Evolutionary conservation across 106 monocot genomes (phyloP).

Genomic region (Hemerocallis citrina): DNA sequence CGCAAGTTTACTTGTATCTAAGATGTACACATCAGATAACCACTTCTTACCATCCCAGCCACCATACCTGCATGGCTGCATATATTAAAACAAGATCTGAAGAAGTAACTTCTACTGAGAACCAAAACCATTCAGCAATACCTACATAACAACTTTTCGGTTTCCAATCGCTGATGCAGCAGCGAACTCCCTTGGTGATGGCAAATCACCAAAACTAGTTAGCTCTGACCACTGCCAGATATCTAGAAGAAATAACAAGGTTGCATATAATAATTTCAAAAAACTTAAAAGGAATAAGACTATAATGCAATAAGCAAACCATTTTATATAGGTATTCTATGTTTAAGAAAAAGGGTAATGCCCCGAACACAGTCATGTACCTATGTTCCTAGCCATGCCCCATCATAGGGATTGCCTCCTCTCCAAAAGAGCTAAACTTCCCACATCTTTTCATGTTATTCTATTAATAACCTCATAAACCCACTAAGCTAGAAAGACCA

Average conservation of each 20-base stretch:
- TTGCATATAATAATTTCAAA: background rate
- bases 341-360: too few relatives aligned
- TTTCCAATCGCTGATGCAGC: conserved; percentile 92
- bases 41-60: conserved; percentile 99
- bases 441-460: too few relatives aligned
- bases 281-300: background rate
- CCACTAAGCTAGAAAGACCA: too few relatives aligned
- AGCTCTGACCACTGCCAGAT: conserved; percentile 99
- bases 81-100: background rate
- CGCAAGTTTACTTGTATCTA: conserved; percentile 73
- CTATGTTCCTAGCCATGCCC: too few relatives aligned
- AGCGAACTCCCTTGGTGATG: conserved; percentile 90
- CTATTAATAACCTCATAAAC: too few relatives aligned
- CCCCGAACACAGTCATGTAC: too few relatives aligned
- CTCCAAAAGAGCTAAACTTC: too few relatives aligned
- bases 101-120: background rate
- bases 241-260: conserved; percentile 34
- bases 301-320: too few relatives aligned
- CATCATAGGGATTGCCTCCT: too few relatives aligned
- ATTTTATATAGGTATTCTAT: too few relatives aligned
- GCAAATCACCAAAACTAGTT: conserved; percentile 94
- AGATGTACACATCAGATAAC: conserved; percentile 93
- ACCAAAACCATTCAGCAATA: background rate
- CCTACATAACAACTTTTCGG: conserved; percentile 89
- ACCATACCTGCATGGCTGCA: conserved; percentile 64